Evolutionary conservation across 805 yeast species (phyloP).

Genomic region (Cyberlindnera japonica): DNA sequence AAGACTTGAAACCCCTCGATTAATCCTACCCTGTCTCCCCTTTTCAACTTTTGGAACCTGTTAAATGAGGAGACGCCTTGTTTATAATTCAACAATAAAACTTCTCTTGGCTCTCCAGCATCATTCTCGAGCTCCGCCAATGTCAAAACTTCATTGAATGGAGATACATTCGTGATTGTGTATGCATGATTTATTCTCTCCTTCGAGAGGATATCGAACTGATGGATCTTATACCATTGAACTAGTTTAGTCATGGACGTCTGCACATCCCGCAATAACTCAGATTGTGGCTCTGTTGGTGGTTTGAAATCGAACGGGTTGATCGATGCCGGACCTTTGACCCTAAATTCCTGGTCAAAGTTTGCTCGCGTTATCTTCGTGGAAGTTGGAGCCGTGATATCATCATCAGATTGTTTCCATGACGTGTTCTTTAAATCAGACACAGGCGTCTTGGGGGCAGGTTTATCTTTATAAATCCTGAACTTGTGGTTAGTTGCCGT

Average conservation of each 20-base stretch:
- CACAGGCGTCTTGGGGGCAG: constrained; percentile 4
- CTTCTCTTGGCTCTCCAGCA: constrained; percentile 3
- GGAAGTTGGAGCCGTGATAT: neutral
- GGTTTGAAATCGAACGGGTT: constrained; percentile 1
- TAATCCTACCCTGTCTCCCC: constrained; percentile 15
- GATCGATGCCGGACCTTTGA: neutral
- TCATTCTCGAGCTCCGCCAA: constrained; percentile 7
- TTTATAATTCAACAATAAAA: constrained; percentile 17
- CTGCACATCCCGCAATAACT: constrained; percentile 12
- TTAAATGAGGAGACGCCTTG: constrained; percentile 11
- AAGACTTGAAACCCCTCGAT: constrained; percentile 8
- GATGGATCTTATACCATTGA: constrained; percentile 23
- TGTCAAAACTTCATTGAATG: constrained; percentile 17
- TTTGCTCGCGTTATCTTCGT: constrained; percentile 3
- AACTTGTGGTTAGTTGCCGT: constrained; percentile 7
- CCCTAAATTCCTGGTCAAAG: constrained; percentile 5
- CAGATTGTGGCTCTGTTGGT: constrained; percentile 1
- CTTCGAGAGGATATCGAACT: constrained; percentile 8
- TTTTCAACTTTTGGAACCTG: constrained; percentile 12
- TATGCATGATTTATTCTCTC: constrained; percentile 1
- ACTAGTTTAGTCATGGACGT: constrained; percentile 20
- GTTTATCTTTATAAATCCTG: constrained; percentile 2
- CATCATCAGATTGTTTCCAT: constrained; percentile 4
- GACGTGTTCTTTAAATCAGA: constrained; percentile 3
- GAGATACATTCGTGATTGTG: constrained; percentile 2